Evolutionary conservation across 768 basidiomycete genomes (phyloP), one percentile per base, ranked within the genome.

Genomic region (Stropharia rugosoannulata): DNA sequence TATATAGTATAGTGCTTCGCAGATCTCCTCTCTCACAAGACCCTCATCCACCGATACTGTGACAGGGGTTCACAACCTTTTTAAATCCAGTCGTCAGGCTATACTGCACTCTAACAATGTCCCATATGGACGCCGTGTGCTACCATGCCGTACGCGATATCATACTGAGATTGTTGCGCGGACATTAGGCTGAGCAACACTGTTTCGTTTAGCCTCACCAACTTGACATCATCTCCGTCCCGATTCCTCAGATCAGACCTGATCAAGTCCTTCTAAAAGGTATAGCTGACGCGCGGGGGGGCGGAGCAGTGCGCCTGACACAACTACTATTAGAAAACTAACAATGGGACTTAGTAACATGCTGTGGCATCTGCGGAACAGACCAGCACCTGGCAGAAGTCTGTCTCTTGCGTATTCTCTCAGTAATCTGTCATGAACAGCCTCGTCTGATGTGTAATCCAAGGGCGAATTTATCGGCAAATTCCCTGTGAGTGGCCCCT

Each of bases 401-500:
- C 32, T 29, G 54, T 48, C 16, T 39, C 86, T 77, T 62, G 81
- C 84, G 8, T 35, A 39, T 29, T 13, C 6, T 22, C 39, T 13
- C 9, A 15, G 19, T 56, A 5, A 27, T 10, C 35, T 6, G 47
- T 49, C 10, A 29, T 32, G 37, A 25, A 35, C 10, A 32, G 47
- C 37, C 27, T 9, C 16, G 35, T 47, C 40, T 44, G 16, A 42
- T 55, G 12, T 61, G 54, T 43, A n/a, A 27, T 25, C 41, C 19
- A 54, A 74, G 69, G 86, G 87, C 60, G 84, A 88, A 68, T 89
- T 88, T 64, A 84, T 86, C 61, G 76, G 82, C n/a, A 76, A 80
- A 63, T 88, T 88, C 67, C 87, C 87, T 16, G 85, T 85, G 64
- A 60, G 79, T 70, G 16, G 32, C 50, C 44, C 13, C 50, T 40